Evolutionary conservation across 176 grass and related monocot species (phyloP), one percentile per base, ranked within the genome.

Genomic region (Miscanthus lutarioriparius): DNA sequence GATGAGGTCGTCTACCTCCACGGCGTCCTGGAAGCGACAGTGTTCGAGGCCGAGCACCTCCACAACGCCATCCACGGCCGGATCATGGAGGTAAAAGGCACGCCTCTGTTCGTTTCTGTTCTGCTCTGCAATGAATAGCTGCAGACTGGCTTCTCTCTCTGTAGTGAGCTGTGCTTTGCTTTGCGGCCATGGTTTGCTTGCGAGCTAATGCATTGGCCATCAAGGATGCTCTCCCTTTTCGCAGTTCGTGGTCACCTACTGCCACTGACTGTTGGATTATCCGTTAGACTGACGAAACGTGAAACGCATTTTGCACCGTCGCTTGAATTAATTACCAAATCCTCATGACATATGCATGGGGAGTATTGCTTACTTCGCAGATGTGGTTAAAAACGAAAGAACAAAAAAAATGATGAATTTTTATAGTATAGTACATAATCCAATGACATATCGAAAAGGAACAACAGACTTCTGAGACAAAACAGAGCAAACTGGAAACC

Each of bases 1-100:
- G 74, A 19, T 15, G 78, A 53, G 51, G 81, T 84, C 45, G n/a
- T 58, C n/a, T 82, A 91, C 73, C 89, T 97, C 30, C 94, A 97
- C 77, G 94, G 94, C 74, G 59, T 94, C 56, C 85, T 97, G 20
- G 92, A 94, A 74, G 76, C 56, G n/a, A 92, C 94, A 3, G 85
- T 97, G 74, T 91, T 88, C 69, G 89, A 97, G 81, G 89, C 91
- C 26, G 70, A 83, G 79, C 85, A 94, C 44, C 89, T 97, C 39
- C 89, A 90, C 79, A 82, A 92, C 71, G 56, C 81, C 70, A 73
- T 94, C 68, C 71, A 67, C 76, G 89, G 79, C 68, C 69, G 84
- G 25, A 83, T 94, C 33, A 90, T 89, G 27, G 25, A 93, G 86
- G 94, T 93, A 87, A 49, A 10, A 33, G 32, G 32, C 32, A 33